Base-by-base conservation (phyloP, 768 basidiomycete species). In the Lactarius hengduanensis region DNA sequence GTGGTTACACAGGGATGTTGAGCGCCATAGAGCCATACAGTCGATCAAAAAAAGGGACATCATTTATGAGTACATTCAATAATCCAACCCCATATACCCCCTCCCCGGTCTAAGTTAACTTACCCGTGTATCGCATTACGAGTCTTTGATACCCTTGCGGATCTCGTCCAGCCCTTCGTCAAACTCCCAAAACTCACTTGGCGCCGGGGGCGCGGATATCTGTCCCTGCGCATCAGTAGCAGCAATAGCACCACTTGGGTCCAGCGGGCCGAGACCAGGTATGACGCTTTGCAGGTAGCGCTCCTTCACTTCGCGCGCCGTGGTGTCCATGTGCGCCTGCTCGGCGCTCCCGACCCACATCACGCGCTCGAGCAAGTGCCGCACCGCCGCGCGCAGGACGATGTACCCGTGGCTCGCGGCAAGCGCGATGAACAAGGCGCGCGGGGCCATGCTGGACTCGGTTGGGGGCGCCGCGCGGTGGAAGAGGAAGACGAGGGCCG, bases 401-500 rank as follows among this genome's bases (percentile, higher is more conserved):
- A 94, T 79, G 77, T 88, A 96, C n/a, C 83, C 89, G 75, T 98
- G 96, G 55, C 88, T 91, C n/a, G 94, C 88, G 4, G 85, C 82
- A 47, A 98, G 82, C 1, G 94, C 91, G 50, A 96, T 72, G 66
- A 77, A 69, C 73, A 75, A 71, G 66, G 76, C 75, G 64, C 74
- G 68, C 64, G 71, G 63, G 54, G n/a, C 20, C 47, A 18, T 3
- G 47, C 47, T 3, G 45, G 45, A 47, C 10, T 47, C 45, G 45
- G 10, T 22, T 63, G 59, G 59, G 67, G 70, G 68, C 67, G 72
- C 47, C 72, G 71, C 36, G 74, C 15, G 85, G 16, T 83, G 86
- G 82, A 97, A 96, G 70, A 97, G 86, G 79, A 93, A 95, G 59
- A 96, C 90, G 62, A 99, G 85, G 8, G 95, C 90, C 0, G 93